Evolutionary conservation across 331 rosid genomes (phyloP), one percentile per base, ranked within the genome.

Genomic region (Phaseolus coccineus): DNA sequence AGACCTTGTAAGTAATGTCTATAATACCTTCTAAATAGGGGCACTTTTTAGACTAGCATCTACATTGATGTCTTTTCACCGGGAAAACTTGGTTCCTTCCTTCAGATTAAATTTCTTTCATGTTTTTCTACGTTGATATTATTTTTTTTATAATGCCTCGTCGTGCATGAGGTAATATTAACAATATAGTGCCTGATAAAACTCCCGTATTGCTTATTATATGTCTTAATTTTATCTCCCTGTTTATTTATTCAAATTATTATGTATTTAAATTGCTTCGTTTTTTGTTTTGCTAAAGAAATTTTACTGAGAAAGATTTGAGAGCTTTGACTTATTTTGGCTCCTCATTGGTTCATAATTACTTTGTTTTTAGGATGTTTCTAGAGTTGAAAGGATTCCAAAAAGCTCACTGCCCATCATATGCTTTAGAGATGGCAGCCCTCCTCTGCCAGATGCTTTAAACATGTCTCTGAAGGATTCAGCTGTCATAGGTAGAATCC

Each of bases 371-470:
- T 90, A 96, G 99, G 97, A 88, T 77, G 67, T 78, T 77, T 53
- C 81, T 30, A 86, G 82, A 52, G 42, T 86, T 79, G 87, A 86
- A 74, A 88, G 80, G 80, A 74, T 90, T 78, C 88, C 90, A 12
- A 65, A 88, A 84, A 87, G 87, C 47, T 19, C 72, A 22, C 71
- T 90, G 78, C 98, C 97, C 13, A 57, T 93, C 77, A 86, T 96
- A 84, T 96, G 99, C 88, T 88, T 96, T 84, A 90, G 97, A 87
- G 90, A 88, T 82, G 98, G 99, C 53, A 90, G 98, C 65, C 99
- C 87, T 59, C 99, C 99, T 42, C 86, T 93, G 46, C 94, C 99
- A 1, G 97, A 91, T 84, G 87, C 83, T 80, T 87, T 78, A 2
- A 90, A 89, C 84, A 87, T 84, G 75, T 85, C 96, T 52, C 66